phyloP scores from a whole-genome alignment of 1,284 basidiomycete genomes.

The Ceratobasidium sp. region DNA sequence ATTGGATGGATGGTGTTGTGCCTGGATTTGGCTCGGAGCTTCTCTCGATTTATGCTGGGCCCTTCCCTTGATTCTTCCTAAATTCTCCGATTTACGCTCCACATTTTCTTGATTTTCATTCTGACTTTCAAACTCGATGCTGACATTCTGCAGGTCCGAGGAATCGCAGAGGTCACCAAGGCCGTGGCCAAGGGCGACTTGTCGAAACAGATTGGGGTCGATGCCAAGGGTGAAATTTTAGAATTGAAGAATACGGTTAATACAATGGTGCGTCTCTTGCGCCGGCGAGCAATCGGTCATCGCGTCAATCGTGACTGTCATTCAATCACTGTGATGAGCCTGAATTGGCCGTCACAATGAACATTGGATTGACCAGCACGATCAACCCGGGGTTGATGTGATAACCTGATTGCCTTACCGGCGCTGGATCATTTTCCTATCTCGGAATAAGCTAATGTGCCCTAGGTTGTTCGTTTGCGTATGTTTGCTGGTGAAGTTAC shows the following conservation, averaged over 20 bases:
- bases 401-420: too few species aligned
- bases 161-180: conserved; percentile 96
- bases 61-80: too few species aligned
- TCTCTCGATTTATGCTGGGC: background rate
- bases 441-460: too few species aligned
- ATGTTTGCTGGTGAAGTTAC: conserved; percentile 95
- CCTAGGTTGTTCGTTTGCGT: conserved; percentile 75
- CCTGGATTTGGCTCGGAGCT: background rate
- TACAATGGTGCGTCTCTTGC: conserved; percentile 71
- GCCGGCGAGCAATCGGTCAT: background rate
- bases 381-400: background rate
- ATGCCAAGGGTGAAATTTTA: conserved; percentile 94
- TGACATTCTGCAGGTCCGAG: conserved; percentile 63
- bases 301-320: background rate
- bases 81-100: background rate
- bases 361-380: too few species aligned
- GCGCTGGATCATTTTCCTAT: too few species aligned
- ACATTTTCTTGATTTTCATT: background rate
- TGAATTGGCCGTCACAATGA: too few species aligned
- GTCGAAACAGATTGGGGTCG: conserved; percentile 95
- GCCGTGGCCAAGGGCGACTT: conserved; percentile 96
- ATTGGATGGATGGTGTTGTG: background rate
- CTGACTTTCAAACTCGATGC: background rate
- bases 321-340: background rate
- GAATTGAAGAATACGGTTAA: conserved; percentile 99